Conservation (phyloP, 2,329 filamentous ascomycete species). For the Colletotrichum incanum region DNA sequence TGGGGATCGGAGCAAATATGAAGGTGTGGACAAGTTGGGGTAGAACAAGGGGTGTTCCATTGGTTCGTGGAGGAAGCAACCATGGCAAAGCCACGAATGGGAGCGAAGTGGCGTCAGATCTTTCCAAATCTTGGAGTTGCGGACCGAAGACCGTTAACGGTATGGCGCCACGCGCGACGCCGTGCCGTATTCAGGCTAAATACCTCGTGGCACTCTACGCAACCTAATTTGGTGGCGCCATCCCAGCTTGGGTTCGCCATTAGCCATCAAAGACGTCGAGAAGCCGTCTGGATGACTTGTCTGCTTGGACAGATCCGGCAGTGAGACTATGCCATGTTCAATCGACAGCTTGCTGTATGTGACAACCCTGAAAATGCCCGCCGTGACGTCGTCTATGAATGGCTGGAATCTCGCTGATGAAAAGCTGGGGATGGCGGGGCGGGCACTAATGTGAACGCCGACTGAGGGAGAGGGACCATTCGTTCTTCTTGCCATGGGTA, state of each 20-base stretch:
- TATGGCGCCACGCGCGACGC: slow-evolving; percentile 42
- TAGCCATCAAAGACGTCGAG: neutral
- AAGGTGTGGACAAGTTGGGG: slow-evolving; percentile 41
- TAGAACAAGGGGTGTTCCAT: slow-evolving; percentile 37
- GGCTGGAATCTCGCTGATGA: too few species aligned
- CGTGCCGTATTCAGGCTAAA: slow-evolving; percentile 39
- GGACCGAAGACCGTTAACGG: slow-evolving; percentile 43
- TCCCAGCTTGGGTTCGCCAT: neutral
- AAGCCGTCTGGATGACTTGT: neutral
- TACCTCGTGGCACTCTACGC: slow-evolving; percentile 35
- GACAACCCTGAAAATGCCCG: neutral
- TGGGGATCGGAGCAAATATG: slow-evolving; percentile 16
- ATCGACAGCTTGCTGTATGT: neutral
- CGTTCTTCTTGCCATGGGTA: neutral
- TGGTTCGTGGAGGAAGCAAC: slow-evolving; percentile 35
- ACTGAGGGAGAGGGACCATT: neutral
- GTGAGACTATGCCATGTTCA: neutral
- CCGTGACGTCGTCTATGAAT: neutral
- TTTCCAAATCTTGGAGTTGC: slow-evolving; percentile 42
- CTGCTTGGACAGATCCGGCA: neutral
- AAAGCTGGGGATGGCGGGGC: neutral
- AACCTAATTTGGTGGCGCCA: slow-evolving; percentile 39
- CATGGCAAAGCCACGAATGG: slow-evolving; percentile 37
- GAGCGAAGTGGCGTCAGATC: slow-evolving; percentile 19
- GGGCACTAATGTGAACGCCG: neutral